These are phyloP conservation scores for Mycena indigotica DNA, from an alignment of 768 basidiomycete genomes.

Conservation along the genomic window DNA sequence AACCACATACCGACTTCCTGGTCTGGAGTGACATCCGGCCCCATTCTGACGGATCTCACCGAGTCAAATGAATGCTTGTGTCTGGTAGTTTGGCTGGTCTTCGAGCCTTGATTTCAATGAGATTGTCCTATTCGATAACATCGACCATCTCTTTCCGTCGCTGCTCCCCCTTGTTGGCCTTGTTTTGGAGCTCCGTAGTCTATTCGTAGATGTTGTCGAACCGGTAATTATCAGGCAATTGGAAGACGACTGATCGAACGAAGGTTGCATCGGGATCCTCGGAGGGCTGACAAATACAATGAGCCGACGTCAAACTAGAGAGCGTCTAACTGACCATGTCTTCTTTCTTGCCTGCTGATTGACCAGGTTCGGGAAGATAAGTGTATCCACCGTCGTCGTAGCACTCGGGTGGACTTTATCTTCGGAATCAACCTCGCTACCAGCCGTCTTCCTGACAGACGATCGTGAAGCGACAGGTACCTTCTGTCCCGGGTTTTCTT, in stretches of 20 bases:
- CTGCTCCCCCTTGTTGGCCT: conserved; percentile 94
- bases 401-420: conserved; percentile 82
- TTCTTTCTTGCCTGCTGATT: conserved; percentile 97
- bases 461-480: conserved; percentile 53
- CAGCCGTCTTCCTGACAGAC: conserved; percentile 74
- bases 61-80: conserved; percentile 89
- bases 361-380: conserved; percentile 92
- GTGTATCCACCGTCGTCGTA: conserved; percentile 93
- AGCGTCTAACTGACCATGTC: conserved; percentile 67
- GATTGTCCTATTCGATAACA: conserved; percentile 90
- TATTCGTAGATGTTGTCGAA: conserved; percentile 88
- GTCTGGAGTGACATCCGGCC: conserved; percentile 87
- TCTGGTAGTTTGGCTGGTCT: conserved; percentile 86
- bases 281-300: conserved; percentile 67
- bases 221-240: conserved; percentile 85
- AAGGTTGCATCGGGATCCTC: conserved; percentile 97
- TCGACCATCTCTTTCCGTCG: conserved; percentile 99
- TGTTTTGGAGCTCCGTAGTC: conserved; percentile 94
- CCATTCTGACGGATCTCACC: conserved; percentile 98
- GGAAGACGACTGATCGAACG: conserved; percentile 92
- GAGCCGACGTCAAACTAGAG: neutral
- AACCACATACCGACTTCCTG: conserved; percentile 84
- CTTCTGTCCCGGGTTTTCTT: conserved; percentile 57
- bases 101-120: conserved; percentile 87
- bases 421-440: conserved; percentile 82